phyloP scores from a whole-genome alignment of 1,284 basidiomycete species.

The Ceratobasidium papillatum region DNA sequence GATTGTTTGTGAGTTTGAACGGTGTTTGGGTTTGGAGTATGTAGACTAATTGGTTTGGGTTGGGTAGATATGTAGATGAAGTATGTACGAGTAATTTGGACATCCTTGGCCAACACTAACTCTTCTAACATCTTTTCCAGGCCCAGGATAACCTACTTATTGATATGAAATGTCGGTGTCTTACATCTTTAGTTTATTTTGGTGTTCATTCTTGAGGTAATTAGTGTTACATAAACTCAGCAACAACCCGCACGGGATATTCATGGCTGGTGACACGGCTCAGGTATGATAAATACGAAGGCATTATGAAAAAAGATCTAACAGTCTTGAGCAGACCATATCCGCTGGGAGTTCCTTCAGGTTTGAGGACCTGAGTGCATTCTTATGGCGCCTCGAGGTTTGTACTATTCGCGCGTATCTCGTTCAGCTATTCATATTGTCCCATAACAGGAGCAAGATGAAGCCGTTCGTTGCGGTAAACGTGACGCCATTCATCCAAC shows the following conservation, averaged over 20 bases:
- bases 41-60: slow-evolving; percentile 53
- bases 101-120: neutral
- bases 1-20: slow-evolving; percentile 49
- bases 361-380: slow-evolving; percentile 74
- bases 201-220: neutral
- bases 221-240: slow-evolving; percentile 69
- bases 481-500: slow-evolving; percentile 52
- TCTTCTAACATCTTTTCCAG: neutral
- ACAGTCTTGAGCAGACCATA: slow-evolving; percentile 67
- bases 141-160: slow-evolving; percentile 72
- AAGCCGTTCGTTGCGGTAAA: slow-evolving; percentile 42
- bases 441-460: neutral
- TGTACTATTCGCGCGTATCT: slow-evolving; percentile 30
- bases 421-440: neutral
- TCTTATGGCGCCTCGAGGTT: slow-evolving; percentile 68
- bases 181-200: neutral
- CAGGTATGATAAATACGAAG: slow-evolving; percentile 47
- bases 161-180: slow-evolving; percentile 64
- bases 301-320: no score
- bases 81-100: slow-evolving; percentile 47
- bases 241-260: slow-evolving; percentile 69
- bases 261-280: slow-evolving; percentile 82
- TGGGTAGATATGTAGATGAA: slow-evolving; percentile 77
- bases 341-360: slow-evolving; percentile 74
- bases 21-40: neutral